Base-by-base conservation (phyloP, 352 stramenopile genomes). In the Phytophthora pini region DNA sequence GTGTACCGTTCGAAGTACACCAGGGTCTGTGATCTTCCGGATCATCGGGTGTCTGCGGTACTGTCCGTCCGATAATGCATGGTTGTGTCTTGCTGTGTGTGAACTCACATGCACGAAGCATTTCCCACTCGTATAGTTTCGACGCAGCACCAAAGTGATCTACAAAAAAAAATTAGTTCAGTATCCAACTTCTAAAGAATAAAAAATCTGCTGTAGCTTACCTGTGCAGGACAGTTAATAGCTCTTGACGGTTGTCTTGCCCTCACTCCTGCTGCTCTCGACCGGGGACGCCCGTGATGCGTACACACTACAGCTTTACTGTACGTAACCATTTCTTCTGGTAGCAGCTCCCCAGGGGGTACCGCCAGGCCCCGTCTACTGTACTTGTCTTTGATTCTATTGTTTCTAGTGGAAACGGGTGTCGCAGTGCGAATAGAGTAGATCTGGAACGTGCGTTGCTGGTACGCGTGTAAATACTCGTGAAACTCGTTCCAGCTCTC, bases 371-470 rank as follows among this genome's bases (percentile, higher is more conserved):
- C 54, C 8, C 49, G 53, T 22, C n/a, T 44, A 5, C 29, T 29
- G 26, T 63, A 74, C 54, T 31, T 66, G 38, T 74, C 66, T 15
- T 27, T 24, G 34, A 74, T 74, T 9, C 66, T 44, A 9, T 63
- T 70, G 54, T 74, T 74, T 8, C 66, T 32, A 1, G 66, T 67
- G 22, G 32, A 44, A 27, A 70, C 55, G 8, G 66, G 61, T 13
- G 66, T 74, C 15, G 41, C 61, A 7, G 66, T 74, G 24, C 66
- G 60, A 5, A 70, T 43, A 0, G 66, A 70, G 13, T 74, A 74
- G 12, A 76, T 63, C 61, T 77, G 70, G 60, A 61, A 65, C 27
- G 70, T 77, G 55, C 59, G 59, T 13, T 54, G 56, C 34, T 77
- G 70, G 47, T 77, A 77, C 39, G 65, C 59, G 26, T 50, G 31